A percentile compares a stretch with the other conserved stretches of the same genome.
Conservation (phyloP, 139 green algal genomes). For the Chlorella vulgaris region DNA sequence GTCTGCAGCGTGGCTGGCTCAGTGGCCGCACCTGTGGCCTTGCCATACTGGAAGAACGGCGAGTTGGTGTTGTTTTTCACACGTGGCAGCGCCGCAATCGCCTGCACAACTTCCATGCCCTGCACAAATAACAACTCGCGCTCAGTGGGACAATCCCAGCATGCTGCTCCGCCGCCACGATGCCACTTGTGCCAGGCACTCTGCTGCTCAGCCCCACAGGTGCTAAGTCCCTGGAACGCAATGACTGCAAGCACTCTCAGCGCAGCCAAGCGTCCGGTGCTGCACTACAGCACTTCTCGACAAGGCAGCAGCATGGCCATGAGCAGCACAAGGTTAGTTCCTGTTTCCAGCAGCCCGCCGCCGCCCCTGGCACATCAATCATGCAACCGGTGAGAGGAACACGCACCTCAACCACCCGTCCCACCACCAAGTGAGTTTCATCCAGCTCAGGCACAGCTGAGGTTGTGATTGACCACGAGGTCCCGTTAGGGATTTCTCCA, state of each 20-base stretch:
- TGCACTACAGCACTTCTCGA: no score
- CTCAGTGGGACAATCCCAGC: no score
- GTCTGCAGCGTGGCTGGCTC: not conserved
- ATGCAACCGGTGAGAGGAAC: no score
- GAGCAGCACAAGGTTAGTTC: no score
- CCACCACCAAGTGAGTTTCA: constrained; percentile 62
- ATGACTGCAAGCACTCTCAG: no score
- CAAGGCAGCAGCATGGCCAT: not conserved
- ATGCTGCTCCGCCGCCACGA: no score
- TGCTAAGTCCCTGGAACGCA: no score
- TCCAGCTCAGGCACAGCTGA: constrained; percentile 51
- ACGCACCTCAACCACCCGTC: constrained; percentile 50
- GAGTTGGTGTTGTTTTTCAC: constrained; percentile 59
- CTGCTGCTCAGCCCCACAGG: no score
- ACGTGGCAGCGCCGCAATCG: constrained; percentile 45
- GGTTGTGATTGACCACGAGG: constrained; percentile 60
- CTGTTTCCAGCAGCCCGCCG: no score
- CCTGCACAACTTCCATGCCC: constrained; percentile 56
- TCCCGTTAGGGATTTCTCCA: constrained; percentile 61
- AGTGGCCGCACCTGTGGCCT: not conserved
- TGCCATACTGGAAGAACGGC: constrained; percentile 54
- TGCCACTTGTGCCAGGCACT: no score
- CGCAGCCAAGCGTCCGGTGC: no score
- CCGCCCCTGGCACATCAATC: no score
- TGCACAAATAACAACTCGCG: not conserved